Conservation (phyloP, 2,329 filamentous ascomycete genomes). For the Calonectria ilicicola region DNA sequence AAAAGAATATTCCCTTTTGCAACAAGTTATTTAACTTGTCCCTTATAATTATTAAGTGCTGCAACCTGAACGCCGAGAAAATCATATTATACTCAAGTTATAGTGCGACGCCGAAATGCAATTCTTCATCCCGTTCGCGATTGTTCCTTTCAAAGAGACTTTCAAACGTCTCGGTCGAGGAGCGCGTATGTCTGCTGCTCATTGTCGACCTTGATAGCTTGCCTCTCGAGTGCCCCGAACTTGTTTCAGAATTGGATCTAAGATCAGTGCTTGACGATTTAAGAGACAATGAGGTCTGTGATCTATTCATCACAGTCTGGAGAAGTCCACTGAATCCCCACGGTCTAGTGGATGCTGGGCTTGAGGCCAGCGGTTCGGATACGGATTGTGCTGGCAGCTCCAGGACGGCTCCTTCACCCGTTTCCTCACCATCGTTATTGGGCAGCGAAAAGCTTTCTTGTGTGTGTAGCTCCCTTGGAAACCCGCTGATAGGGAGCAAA, state of each 20-base stretch:
- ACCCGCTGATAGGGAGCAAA: background rate
- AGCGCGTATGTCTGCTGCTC: background rate
- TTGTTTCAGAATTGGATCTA: background rate
- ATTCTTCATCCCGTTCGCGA: background rate
- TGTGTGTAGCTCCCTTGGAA: background rate
- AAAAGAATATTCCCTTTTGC: background rate
- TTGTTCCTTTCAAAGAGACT: background rate
- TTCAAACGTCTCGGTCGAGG: background rate
- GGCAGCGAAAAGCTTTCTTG: background rate
- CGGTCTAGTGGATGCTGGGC: background rate
- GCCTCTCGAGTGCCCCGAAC: background rate
- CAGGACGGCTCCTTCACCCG: background rate
- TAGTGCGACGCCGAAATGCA: background rate
- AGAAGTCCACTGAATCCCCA: background rate
- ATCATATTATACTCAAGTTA: background rate
- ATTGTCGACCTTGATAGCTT: background rate
- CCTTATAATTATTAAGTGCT: background rate
- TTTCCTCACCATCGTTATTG: background rate
- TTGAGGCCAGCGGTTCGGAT: background rate
- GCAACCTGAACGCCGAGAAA: background rate
- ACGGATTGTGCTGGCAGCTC: background rate
- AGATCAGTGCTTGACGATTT: background rate
- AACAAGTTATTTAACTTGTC: background rate
- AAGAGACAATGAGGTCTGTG: background rate
- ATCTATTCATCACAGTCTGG: background rate